Evolutionary conservation across 2,329 filamentous ascomycete genomes (phyloP), one percentile per base, ranked within the genome.

Genomic region (Seiridium cupressi): DNA sequence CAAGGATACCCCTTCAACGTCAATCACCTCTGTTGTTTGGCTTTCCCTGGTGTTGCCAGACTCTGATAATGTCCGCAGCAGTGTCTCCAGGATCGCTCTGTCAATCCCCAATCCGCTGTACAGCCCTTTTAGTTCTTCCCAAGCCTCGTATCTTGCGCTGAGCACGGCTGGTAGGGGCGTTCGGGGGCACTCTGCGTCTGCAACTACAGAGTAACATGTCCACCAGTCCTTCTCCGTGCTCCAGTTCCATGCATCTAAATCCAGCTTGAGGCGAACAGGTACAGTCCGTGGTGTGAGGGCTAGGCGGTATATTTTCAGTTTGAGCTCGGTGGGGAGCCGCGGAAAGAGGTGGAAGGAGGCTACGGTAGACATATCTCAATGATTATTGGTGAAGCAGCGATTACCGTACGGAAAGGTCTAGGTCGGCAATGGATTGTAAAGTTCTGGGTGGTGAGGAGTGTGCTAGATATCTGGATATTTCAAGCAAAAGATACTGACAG

Each of bases 161-260:
- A 59, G 35, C 3, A 60, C 18, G 11, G 51, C 9, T 9, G 60
- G 44, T 38, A 47, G 11, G 26, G 57, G 51, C 11, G 32, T 2
- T n/a, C 31, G 31, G 5, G 59, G 53, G 26, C 8, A 2, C 9
- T 32, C 49, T n/a, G 8, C n/a, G 47, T 61, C 60, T 5, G 46
- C 9, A 44, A 35, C 34, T 10, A 59, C 10, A 3, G n/a, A 31
- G 38, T 61, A 59, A 47, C 35, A 44, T 3, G 56, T 48, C 60
- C 60, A 61, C 60, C 60, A 59, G 35, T 60, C 55, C 10, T 18
- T 31, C 4, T 48, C 53, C 2, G 44, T n/a, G 38, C 34, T 51
- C 53, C 51, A 55, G 48, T 57, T 62, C 60, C 57, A 62, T 3
- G 51, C 47, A 31, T 49, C 54, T n/a, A 57, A 26, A 26, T 62